Percentiles rank a stretch among this genome's conserved stretches.
phyloP scores from a whole-genome alignment of 495 filamentous ascomycete genomes.

The Penicillium chermesinum region DNA sequence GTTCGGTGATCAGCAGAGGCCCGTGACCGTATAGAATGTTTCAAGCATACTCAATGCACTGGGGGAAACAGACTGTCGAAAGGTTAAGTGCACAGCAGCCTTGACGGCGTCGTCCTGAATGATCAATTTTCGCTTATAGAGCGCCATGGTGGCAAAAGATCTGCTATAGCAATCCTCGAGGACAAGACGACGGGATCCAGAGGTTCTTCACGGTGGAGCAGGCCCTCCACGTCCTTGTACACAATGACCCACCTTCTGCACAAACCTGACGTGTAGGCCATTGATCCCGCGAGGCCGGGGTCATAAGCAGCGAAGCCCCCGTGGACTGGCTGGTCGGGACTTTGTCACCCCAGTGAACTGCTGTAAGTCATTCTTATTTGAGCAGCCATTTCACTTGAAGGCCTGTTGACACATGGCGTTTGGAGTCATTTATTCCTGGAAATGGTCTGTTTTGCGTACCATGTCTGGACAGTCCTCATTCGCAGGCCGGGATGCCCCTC shows the following conservation, averaged over 20 bases:
- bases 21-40: neutral
- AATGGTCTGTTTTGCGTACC: neutral
- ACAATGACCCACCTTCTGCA: conserved; percentile 1
- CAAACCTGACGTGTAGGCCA: neutral
- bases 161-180: neutral
- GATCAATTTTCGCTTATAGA: conserved; percentile 10
- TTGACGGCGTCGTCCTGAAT: conserved; percentile 7
- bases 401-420: neutral
- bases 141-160: neutral
- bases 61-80: conserved; percentile 16
- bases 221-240: conserved; percentile 6
- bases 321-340: neutral
- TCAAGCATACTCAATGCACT: conserved; percentile 12
- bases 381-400: neutral
- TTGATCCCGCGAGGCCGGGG: neutral
- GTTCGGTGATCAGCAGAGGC: neutral
- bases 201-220: neutral
- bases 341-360: neutral
- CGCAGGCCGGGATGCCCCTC: neutral
- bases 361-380: neutral
- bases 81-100: conserved; percentile 9
- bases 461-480: neutral
- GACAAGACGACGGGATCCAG: neutral
- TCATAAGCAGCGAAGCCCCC: conserved; percentile 1
- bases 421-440: neutral